Evolutionary conservation across 1,284 basidiomycete species (phyloP), one percentile per base, ranked within the genome.

Genomic region (Cystobasidiaceae sp.): DNA sequence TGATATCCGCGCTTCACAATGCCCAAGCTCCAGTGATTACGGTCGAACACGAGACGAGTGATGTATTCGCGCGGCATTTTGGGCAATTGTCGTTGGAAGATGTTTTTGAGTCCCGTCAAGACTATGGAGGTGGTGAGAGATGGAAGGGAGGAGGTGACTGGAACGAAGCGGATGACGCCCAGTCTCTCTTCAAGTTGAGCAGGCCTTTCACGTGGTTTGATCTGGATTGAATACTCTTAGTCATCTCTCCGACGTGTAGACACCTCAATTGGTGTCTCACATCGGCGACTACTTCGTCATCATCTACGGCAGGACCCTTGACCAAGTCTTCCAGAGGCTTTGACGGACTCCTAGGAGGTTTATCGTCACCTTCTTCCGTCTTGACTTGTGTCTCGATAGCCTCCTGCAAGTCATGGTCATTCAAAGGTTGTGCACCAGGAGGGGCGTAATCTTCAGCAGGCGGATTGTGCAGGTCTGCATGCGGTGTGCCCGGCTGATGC

Each of bases 11-110:
- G 83, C 78, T 97, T 97, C 75, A 97, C 88, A 75, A 99, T 97
- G 2, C 93, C 94, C 67, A 99, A 83, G 45, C 86, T 85, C 74
- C 88, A 88, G 49, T 96, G 96, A 74, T 93, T 96, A 43, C 83
- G 81, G 76, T 98, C 94, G 69, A 93, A 90, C 0, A 98, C 94
- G 15, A 98, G 82, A 37, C 96, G 85, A 0, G 96, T 91, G 71
- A 99, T 99, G 74, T 99, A 98, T 76, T 98, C 96, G 73, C 93
- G 82, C 21, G 96, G 96, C 96, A 99, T 98, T 78, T 97, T 97
- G 7, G 96, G 96, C 5, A 99, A 79, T 77, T 99, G 96, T 70
- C 91, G 90, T 76, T 97, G 94, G 75, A 98, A 98, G 25, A 98
- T 85, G 25, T 92, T 94, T 79, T 97, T 98, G 67, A 97, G 82